Percentiles rank a stretch among this genome's conserved stretches.
phyloP scores from a whole-genome alignment of 225 moss, liverwort and hornwort genomes.

The Physcomitrium patens region DNA sequence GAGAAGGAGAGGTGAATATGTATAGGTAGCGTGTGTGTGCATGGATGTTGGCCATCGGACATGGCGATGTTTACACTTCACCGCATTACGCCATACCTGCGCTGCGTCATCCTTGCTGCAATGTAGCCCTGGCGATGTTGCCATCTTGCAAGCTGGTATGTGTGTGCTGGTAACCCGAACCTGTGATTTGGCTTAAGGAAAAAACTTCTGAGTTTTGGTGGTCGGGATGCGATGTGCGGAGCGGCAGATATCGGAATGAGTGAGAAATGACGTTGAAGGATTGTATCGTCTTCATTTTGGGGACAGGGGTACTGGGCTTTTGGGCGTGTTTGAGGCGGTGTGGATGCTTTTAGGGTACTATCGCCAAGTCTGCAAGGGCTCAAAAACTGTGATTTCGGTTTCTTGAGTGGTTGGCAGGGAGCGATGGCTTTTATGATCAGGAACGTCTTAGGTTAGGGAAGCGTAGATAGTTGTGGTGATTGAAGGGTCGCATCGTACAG shows the following conservation, averaged over 20 bases:
- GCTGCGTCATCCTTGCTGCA: constrained; percentile 32
- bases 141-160: constrained; percentile 45
- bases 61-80: constrained; percentile 33
- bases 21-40: constrained; percentile 13
- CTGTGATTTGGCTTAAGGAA: background rate
- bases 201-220: background rate
- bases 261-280: background rate
- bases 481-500: constrained; percentile 20
- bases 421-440: constrained; percentile 11
- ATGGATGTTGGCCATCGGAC: constrained; percentile 12
- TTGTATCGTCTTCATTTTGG: background rate
- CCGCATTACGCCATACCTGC: constrained; percentile 33
- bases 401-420: constrained; percentile 19
- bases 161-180: background rate
- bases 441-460: constrained; percentile 18
- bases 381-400: constrained; percentile 2
- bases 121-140: constrained; percentile 52
- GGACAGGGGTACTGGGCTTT: background rate
- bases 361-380: constrained; percentile 27
- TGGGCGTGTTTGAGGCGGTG: constrained; percentile 20
- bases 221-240: too few species aligned
- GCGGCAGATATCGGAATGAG: background rate
- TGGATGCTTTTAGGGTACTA: constrained; percentile 26
- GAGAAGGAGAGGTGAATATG: background rate
- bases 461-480: constrained; percentile 4